Conservation (phyloP, 139 green algal genomes). For the Tetradesmus obliquus region DNA sequence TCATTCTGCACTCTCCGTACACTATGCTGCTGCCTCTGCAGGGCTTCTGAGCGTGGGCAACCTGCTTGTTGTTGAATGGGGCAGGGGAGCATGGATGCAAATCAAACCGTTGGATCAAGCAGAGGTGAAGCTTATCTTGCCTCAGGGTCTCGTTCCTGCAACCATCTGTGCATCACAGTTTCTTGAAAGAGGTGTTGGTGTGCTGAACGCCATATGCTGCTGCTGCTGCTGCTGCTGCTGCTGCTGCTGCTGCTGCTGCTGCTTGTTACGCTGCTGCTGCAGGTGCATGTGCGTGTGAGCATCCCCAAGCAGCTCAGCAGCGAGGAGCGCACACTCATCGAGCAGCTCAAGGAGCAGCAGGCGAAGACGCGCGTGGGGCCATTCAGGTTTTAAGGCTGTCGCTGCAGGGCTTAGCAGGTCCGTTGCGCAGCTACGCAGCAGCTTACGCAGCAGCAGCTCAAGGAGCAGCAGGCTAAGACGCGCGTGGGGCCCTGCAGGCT, state of each 20-base stretch:
- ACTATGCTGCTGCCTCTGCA: no score
- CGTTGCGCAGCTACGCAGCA: neutral
- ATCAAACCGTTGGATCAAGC: no score
- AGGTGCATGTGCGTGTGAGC: constrained; percentile 90
- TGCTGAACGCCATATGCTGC: neutral
- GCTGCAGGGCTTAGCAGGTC: neutral
- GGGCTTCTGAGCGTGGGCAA: no score
- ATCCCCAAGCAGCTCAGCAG: constrained; percentile 90
- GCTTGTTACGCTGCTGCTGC: constrained; percentile 8
- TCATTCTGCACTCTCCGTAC: no score
- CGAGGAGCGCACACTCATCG: constrained; percentile 94
- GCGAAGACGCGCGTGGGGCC: constrained; percentile 62
- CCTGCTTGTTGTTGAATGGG: no score
- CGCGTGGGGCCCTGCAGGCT: neutral
- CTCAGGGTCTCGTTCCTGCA: neutral
- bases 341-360: constrained; percentile 87
- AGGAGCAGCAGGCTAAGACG: neutral
- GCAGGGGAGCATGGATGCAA: no score
- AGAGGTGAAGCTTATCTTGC: neutral
- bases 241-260: constrained; percentile 14
- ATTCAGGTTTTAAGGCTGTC: constrained; percentile 55
- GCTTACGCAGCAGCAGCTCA: no score
- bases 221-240: neutral
- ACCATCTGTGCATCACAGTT: neutral
- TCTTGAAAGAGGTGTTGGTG: neutral